These are phyloP conservation scores for Aspergillus bridgeri DNA, from an alignment of 495 filamentous ascomycete genomes.

Conservation along the genomic window DNA sequence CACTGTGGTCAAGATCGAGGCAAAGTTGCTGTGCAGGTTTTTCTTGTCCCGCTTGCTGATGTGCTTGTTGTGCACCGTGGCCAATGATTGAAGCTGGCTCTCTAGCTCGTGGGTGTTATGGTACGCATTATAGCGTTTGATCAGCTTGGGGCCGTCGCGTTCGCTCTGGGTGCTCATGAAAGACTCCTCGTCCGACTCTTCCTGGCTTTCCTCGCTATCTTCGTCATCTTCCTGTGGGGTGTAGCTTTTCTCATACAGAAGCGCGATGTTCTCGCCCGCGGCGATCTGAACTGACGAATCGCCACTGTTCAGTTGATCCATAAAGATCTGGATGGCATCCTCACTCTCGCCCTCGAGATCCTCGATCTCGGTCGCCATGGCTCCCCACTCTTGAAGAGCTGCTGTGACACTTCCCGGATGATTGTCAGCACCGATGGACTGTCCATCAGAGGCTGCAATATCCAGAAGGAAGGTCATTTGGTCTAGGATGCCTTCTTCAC, in stretches of 20 bases:
- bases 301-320: constrained; percentile 80
- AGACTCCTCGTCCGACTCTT: constrained; percentile 48
- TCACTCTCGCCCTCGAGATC: constrained; percentile 74
- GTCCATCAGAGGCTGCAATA: constrained; percentile 81
- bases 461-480: constrained; percentile 82
- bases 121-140: constrained; percentile 58
- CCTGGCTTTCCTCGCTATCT: constrained; percentile 50
- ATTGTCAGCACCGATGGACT: constrained; percentile 69
- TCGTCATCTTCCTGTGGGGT: constrained; percentile 59
- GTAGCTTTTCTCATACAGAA: constrained; percentile 83
- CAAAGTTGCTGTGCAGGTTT: constrained; percentile 70
- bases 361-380: constrained; percentile 77
- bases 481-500: constrained; percentile 64
- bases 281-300: constrained; percentile 77
- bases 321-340: constrained; percentile 76
- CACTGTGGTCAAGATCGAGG: constrained; percentile 79
- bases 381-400: constrained; percentile 84
- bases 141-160: constrained; percentile 53
- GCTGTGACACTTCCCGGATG: constrained; percentile 74
- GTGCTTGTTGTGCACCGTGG: constrained; percentile 61
- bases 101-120: constrained; percentile 54
- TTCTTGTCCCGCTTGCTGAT: constrained; percentile 79
- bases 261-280: constrained; percentile 85
- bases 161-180: constrained; percentile 14
- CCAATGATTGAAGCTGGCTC: constrained; percentile 49